Evolutionary conservation across 2,329 filamentous ascomycete species (phyloP).

Genomic region (Neofusicoccum sp.): DNA sequence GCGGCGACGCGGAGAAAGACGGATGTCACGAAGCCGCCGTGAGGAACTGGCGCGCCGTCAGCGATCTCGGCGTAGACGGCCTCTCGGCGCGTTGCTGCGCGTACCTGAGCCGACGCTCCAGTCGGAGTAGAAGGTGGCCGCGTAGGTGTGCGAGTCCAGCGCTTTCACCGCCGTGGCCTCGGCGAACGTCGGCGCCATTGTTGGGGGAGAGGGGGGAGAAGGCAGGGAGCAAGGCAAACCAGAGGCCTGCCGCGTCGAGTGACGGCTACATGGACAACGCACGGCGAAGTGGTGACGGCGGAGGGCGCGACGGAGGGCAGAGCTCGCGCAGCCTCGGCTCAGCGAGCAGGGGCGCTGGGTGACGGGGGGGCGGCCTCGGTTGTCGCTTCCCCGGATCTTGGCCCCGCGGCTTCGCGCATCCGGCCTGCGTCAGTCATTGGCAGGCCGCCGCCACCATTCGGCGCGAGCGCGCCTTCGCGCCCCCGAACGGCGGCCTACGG

Average conservation of each 20-base stretch:
- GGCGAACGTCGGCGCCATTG: conserved; percentile 39
- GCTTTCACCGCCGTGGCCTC: conserved; percentile 51
- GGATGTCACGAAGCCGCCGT: conserved; percentile 68
- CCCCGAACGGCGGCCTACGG: not conserved
- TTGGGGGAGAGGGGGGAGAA: not conserved
- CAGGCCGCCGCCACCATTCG: not conserved
- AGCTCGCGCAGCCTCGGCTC: conserved; percentile 8
- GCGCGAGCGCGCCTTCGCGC: not conserved
- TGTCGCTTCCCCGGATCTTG: conserved; percentile 13
- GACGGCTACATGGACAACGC: not conserved
- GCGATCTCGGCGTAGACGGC: not conserved
- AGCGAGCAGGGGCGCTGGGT: not conserved
- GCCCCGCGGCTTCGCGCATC: not conserved
- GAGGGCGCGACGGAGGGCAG: not conserved
- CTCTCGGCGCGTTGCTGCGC: conserved; percentile 41
- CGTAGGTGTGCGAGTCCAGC: conserved; percentile 57
- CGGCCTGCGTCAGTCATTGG: conserved; percentile 1
- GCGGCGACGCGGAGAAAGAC: conserved; percentile 59
- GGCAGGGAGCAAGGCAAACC: not conserved
- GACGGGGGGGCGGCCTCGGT: conserved; percentile 1
- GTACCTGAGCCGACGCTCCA: conserved; percentile 68
- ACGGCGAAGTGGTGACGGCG: not conserved
- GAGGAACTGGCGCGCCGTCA: conserved; percentile 55
- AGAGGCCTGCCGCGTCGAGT: not conserved
- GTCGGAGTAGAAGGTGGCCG: conserved; percentile 53